Percentiles rank a stretch among this genome's conserved stretches.
phyloP scores from a whole-genome alignment of 1,139 yeast genomes.

The Yamadazyma epiphylla region DNA sequence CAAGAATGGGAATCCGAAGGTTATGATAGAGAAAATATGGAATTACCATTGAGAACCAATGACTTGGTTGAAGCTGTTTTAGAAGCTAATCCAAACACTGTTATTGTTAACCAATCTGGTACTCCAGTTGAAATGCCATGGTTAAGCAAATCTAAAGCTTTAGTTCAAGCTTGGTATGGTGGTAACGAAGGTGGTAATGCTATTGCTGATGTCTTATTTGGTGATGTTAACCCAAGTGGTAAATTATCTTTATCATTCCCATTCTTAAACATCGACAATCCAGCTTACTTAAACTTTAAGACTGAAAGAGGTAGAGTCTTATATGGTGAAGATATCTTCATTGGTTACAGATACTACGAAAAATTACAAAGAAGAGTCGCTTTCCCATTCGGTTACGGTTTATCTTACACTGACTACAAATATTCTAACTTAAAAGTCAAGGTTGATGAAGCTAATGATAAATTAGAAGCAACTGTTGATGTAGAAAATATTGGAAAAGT shows the following conservation, averaged over 20 bases:
- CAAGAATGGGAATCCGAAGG: constrained; percentile 33
- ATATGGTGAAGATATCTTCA: constrained; percentile 53
- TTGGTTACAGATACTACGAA: constrained; percentile 59
- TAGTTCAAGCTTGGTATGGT: constrained; percentile 47
- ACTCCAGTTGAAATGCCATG: constrained; percentile 60
- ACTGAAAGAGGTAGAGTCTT: constrained; percentile 44
- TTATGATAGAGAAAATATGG: constrained; percentile 25
- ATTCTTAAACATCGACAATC: constrained; percentile 30
- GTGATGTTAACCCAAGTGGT: constrained; percentile 22
- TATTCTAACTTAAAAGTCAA: constrained; percentile 11
- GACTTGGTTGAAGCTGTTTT: constrained; percentile 41
- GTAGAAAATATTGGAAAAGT: constrained; percentile 36
- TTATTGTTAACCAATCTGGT: constrained; percentile 56
- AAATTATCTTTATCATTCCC: constrained; percentile 41
- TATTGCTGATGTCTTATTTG: constrained; percentile 19
- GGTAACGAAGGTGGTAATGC: constrained; percentile 22
- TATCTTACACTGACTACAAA: constrained; percentile 49
- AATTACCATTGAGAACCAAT: constrained; percentile 44
- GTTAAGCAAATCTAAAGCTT: constrained; percentile 39
- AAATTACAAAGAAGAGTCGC: constrained; percentile 39
- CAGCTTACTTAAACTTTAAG: constrained; percentile 36
- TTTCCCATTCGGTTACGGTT: constrained; percentile 61
- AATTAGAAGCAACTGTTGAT: constrained; percentile 18
- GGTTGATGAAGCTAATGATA: constrained; percentile 8
- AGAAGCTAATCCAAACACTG: constrained; percentile 45